Evolutionary conservation across 129 eudicot species (phyloP).

Genomic region (Pseudognaphalium luteoalbum): DNA sequence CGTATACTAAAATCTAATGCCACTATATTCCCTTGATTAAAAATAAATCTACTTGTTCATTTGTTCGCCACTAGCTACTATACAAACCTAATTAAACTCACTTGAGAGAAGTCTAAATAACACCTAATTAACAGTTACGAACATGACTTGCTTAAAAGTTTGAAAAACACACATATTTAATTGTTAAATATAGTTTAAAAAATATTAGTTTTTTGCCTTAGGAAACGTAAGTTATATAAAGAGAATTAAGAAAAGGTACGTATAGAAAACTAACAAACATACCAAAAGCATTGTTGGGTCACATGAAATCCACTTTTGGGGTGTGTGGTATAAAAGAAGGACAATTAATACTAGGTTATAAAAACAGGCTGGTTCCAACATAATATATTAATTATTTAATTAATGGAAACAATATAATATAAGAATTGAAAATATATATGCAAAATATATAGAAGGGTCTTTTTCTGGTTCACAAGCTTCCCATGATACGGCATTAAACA

Average conservation of each 20-base stretch:
- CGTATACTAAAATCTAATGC: neutral
- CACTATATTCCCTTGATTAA: neutral
- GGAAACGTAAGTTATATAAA: no score
- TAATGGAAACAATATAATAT: neutral
- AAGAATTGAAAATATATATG: neutral
- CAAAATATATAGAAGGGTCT: neutral
- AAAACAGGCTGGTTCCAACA: slow-evolving; percentile 25
- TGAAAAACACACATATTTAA: no score
- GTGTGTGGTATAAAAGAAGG: slow-evolving; percentile 32
- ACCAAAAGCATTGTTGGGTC: slow-evolving; percentile 29
- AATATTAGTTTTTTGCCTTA: no score
- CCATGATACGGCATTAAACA: slow-evolving; percentile 34
- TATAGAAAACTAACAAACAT: slow-evolving; percentile 6
- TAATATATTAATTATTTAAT: neutral
- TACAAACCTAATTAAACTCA: no score
- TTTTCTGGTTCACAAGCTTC: slow-evolving; percentile 37
- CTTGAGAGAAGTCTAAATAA: no score
- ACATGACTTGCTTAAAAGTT: no score
- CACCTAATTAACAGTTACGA: no score
- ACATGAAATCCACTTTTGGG: slow-evolving; percentile 38
- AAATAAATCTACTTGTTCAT: neutral
- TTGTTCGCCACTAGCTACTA: no score
- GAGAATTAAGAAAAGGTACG: neutral
- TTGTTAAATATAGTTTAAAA: no score
- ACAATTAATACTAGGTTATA: slow-evolving; percentile 20